Percentiles rank a stretch among this genome's conserved stretches.
Evolutionary conservation across 1,284 basidiomycete genomes (phyloP).

Genomic region (Macrocystidia cucumis): DNA sequence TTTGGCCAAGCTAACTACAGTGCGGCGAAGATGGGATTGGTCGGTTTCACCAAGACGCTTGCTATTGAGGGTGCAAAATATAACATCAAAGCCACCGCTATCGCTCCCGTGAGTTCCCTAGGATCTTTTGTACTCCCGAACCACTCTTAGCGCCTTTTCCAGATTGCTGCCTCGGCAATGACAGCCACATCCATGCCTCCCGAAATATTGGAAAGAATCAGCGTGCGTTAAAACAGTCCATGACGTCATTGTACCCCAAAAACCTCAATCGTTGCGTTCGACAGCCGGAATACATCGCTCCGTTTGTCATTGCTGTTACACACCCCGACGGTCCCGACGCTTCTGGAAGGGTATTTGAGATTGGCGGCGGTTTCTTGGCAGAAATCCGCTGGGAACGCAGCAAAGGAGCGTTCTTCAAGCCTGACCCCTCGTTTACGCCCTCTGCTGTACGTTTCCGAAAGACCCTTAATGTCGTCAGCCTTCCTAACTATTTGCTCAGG

Average conservation of each 20-base stretch:
- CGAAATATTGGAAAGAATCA: conserved; percentile 91
- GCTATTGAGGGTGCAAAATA: conserved; percentile 91
- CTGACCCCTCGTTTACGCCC: conserved; percentile 88
- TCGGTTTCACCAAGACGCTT: conserved; percentile 89
- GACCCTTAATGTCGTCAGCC: neutral
- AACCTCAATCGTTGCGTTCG: conserved; percentile 2
- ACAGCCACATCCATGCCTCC: conserved; percentile 94
- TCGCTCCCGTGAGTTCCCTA: conserved; percentile 76
- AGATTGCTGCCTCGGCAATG: conserved; percentile 93
- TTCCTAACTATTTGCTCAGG: conserved; percentile 27
- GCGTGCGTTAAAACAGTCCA: conserved; percentile 34
- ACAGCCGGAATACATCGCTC: conserved; percentile 89
- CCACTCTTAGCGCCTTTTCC: conserved; percentile 2
- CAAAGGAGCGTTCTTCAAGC: conserved; percentile 84
- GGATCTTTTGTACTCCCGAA: neutral
- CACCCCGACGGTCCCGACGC: conserved; percentile 80
- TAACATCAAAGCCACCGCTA: conserved; percentile 81
- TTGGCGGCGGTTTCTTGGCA: conserved; percentile 90
- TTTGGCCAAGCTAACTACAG: conserved; percentile 96
- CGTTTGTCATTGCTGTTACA: conserved; percentile 76
- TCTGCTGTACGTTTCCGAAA: conserved; percentile 80
- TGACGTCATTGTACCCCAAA: neutral
- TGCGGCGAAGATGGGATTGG: conserved; percentile 85
- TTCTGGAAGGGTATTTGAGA: conserved; percentile 86
- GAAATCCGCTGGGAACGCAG: conserved; percentile 94